Evolutionary conservation across 2,329 filamentous ascomycete species (phyloP).

Genomic region (Beauveria varroae): DNA sequence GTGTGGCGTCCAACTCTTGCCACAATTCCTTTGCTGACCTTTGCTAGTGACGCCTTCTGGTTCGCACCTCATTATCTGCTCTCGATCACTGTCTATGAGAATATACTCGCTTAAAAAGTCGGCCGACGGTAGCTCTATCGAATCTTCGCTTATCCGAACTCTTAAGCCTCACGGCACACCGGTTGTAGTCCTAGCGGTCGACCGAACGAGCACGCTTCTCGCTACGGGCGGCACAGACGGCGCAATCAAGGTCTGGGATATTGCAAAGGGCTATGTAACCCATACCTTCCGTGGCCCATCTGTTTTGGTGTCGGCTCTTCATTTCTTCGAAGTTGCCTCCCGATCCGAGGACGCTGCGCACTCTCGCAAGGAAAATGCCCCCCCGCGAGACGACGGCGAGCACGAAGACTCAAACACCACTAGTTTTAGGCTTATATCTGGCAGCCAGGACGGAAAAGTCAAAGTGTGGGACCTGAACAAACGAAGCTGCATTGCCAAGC

Average conservation of each 20-base stretch:
- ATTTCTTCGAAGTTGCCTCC: constrained; percentile 74
- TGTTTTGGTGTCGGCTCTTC: constrained; percentile 81
- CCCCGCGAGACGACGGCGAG: constrained; percentile 23
- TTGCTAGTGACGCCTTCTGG: constrained; percentile 72
- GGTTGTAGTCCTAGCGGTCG: constrained; percentile 77
- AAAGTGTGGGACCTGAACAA: constrained; percentile 88
- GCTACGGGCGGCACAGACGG: constrained; percentile 93
- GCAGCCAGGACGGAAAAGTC: constrained; percentile 89
- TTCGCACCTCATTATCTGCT: constrained; percentile 84
- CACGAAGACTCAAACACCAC: constrained; percentile 33
- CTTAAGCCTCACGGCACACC: constrained; percentile 87
- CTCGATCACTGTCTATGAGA: constrained; percentile 90
- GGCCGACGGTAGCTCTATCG: constrained; percentile 48
- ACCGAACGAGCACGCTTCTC: constrained; percentile 79
- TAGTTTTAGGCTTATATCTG: constrained; percentile 76
- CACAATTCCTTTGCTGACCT: constrained; percentile 2
- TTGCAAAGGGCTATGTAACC: constrained; percentile 80
- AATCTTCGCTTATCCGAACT: constrained; percentile 64
- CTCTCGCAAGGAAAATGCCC: constrained; percentile 26
- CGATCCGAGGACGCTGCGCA: constrained; percentile 23
- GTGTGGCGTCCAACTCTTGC: constrained; percentile 16
- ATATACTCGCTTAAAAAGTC: constrained; percentile 68
- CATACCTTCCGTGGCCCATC: constrained; percentile 93
- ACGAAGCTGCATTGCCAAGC: constrained; percentile 63
- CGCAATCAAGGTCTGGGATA: constrained; percentile 94